A percentile compares a stretch with the other conserved stretches of the same genome.
phyloP scores from a whole-genome alignment of 83 land plant species.

The Thuja plicata region DNA sequence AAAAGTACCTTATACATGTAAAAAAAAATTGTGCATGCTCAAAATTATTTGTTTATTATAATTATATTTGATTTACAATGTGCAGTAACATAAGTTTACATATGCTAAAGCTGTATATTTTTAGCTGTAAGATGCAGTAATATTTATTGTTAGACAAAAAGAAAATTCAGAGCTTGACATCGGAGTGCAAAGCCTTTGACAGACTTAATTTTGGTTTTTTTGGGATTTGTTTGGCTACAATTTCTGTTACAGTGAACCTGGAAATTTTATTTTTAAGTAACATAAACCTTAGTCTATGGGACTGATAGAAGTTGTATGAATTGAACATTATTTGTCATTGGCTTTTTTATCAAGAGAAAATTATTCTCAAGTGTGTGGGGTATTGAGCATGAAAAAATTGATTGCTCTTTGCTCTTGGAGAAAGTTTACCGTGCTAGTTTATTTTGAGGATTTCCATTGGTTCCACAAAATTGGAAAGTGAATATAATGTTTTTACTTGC shows the following conservation, averaged over 20 bases:
- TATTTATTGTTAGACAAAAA: background rate
- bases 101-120: background rate
- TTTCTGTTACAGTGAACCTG: background rate
- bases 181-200: background rate
- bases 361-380: no score
- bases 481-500: no score
- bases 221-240: background rate
- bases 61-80: background rate
- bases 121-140: background rate
- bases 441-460: no score
- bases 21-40: background rate
- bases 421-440: no score
- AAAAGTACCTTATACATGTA: background rate
- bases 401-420: no score
- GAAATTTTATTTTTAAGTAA: background rate
- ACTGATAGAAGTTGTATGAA: background rate
- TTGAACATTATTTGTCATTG: background rate
- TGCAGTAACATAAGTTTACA: background rate
- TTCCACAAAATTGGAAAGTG: background rate
- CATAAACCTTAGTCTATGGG: background rate
- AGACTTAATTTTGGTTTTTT: background rate
- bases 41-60: background rate
- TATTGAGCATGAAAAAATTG: no score
- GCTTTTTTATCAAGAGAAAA: background rate
- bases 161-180: background rate